Percentiles rank a stretch among this genome's conserved stretches.
phyloP scores from a whole-genome alignment of 2,329 filamentous ascomycete genomes.

The Exophiala aquamarina region DNA sequence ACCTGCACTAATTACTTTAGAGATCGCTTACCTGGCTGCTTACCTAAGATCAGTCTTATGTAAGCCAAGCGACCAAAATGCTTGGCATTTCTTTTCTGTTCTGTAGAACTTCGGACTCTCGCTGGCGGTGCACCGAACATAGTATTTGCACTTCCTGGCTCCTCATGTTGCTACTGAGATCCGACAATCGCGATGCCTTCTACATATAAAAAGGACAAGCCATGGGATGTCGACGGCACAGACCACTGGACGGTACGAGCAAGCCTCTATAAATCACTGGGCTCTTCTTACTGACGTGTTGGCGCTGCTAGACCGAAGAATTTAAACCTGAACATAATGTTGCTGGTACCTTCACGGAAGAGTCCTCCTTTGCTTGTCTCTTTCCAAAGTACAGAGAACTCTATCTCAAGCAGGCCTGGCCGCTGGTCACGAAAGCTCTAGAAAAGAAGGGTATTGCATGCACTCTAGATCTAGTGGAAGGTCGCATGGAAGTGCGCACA shows the following conservation, averaged over 20 bases:
- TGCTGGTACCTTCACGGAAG: constrained; percentile 84
- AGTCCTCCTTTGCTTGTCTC: constrained; percentile 79
- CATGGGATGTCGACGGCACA: constrained; percentile 94
- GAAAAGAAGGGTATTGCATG: constrained; percentile 88
- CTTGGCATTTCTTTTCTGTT: too few species aligned
- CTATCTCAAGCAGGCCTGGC: constrained; percentile 91
- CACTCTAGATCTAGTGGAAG: constrained; percentile 90
- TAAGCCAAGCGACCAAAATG: too few species aligned
- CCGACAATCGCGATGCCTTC: constrained; percentile 66
- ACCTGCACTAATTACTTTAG: too few species aligned
- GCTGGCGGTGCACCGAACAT: too few species aligned
- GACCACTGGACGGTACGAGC: constrained; percentile 82
- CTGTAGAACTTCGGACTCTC: too few species aligned
- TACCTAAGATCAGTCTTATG: too few species aligned
- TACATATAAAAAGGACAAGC: constrained; percentile 84
- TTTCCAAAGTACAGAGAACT: constrained; percentile 97
- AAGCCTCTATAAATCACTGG: neutral
- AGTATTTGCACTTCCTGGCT: too few species aligned
- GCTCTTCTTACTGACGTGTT: neutral
- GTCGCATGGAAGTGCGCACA: constrained; percentile 95
- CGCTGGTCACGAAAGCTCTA: constrained; percentile 80
- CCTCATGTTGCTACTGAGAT: too few species aligned
- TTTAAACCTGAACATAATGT: constrained; percentile 85
- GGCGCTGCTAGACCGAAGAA: constrained; percentile 61
- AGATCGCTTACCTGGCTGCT: too few species aligned